Conservation (phyloP, 768 basidiomycete genomes). For the Leccinellum albellum region DNA sequence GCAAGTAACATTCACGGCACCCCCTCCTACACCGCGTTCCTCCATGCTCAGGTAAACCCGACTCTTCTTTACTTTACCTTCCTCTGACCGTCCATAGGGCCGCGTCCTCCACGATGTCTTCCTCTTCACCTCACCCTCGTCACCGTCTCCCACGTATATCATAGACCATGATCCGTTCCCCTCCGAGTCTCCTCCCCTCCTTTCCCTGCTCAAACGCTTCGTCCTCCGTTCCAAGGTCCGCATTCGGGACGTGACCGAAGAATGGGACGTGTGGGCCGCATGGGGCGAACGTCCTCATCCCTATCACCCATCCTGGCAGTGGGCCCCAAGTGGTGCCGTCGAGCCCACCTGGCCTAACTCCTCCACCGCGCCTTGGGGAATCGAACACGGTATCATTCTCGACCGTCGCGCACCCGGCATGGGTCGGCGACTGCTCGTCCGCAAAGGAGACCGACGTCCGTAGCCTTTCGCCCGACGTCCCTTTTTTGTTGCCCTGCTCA, state of each 20-base stretch:
- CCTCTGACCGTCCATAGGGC: constrained; percentile 48
- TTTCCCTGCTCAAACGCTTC: constrained; percentile 75
- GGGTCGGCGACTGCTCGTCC: constrained; percentile 70
- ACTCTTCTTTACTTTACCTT: not conserved
- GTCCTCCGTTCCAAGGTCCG: constrained; percentile 88
- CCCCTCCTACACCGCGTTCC: constrained; percentile 67
- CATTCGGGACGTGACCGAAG: constrained; percentile 69
- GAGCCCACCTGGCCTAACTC: constrained; percentile 69
- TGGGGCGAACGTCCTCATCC: constrained; percentile 55
- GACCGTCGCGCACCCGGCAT: constrained; percentile 75
- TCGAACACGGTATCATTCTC: constrained; percentile 43
- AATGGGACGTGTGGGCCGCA: constrained; percentile 78
- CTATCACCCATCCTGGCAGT: constrained; percentile 46
- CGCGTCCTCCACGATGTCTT: constrained; percentile 88
- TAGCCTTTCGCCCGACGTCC: constrained; percentile 12
- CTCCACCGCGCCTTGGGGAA: constrained; percentile 58
- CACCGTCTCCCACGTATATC: constrained; percentile 53
- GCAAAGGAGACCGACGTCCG: constrained; percentile 73
- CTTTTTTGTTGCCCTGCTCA: not conserved
- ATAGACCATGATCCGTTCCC: constrained; percentile 67
- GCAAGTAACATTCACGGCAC: constrained; percentile 45
- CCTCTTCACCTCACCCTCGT: constrained; percentile 59
- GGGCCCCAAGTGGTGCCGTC: constrained; percentile 68
- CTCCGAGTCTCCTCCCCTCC: constrained; percentile 57
- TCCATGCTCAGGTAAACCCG: constrained; percentile 67